These are phyloP conservation scores for Plasmodium inui DNA, from an alignment of 169 alveolate species.

Conservation along the genomic window DNA sequence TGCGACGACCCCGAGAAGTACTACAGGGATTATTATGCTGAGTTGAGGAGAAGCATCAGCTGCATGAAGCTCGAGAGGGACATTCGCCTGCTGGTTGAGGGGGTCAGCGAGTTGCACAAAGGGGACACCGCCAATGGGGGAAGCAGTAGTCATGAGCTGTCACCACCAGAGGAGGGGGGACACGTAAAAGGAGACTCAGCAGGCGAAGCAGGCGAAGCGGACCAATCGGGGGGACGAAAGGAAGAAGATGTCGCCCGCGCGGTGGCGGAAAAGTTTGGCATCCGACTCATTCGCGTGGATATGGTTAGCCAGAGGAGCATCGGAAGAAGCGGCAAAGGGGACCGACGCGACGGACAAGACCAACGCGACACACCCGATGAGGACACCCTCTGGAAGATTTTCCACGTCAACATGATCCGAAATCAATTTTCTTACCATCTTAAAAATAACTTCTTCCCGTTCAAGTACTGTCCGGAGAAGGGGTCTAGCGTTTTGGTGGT, in stretches of 20 bases:
- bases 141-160: too few species aligned
- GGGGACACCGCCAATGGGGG: background rate
- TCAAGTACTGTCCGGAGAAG: background rate
- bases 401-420: slow-evolving; percentile 52
- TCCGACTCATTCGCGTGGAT: slow-evolving; percentile 26
- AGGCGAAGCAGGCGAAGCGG: background rate
- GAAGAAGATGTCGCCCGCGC: background rate
- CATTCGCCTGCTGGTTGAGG: background rate
- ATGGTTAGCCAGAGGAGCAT: background rate
- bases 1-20: slow-evolving; percentile 35
- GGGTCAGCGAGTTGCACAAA: background rate
- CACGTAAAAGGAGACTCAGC: background rate
- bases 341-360: background rate
- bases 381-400: slow-evolving; percentile 4
- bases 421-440: slow-evolving; percentile 52
- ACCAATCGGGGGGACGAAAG: background rate
- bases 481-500: background rate
- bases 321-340: background rate
- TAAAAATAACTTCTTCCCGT: slow-evolving; percentile 63
- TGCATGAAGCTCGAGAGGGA: slow-evolving; percentile 18
- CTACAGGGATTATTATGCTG: slow-evolving; percentile 13
- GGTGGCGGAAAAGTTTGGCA: background rate
- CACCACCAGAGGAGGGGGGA: too few species aligned
- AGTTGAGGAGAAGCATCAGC: background rate
- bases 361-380: background rate